Conservation (phyloP, 2,329 filamentous ascomycete species). For the Aspergillus cejpii region DNA sequence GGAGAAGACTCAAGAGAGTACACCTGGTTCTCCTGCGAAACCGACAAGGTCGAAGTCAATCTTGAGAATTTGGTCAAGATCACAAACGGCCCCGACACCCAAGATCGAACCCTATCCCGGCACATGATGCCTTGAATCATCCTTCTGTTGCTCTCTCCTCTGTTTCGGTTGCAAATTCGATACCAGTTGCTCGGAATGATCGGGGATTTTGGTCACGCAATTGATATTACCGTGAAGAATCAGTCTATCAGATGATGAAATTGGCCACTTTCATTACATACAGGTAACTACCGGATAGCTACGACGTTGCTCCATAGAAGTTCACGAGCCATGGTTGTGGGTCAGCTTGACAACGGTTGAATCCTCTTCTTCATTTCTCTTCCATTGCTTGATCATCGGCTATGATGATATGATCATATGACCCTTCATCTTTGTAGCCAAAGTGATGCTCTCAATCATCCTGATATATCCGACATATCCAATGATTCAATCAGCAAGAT, state of each 20-base stretch:
- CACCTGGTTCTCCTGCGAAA: conserved; percentile 8
- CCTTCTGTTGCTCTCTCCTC: not conserved
- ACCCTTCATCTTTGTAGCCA: too few species aligned
- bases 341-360: too few species aligned
- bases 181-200: conserved; percentile 1
- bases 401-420: too few species aligned
- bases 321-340: conserved; percentile 11
- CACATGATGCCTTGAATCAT: conserved; percentile 20
- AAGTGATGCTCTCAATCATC: too few species aligned
- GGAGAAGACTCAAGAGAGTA: conserved; percentile 4
- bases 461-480: too few species aligned
- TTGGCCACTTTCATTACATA: conserved; percentile 14
- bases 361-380: too few species aligned
- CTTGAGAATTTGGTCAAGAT: conserved; percentile 25
- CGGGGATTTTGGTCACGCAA: not conserved
- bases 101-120: conserved; percentile 33
- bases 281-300: not conserved
- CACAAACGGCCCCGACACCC: conserved; percentile 18
- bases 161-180: not conserved
- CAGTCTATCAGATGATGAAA: not conserved
- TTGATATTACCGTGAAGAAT: not conserved
- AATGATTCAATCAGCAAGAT: too few species aligned
- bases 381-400: too few species aligned
- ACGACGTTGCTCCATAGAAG: conserved; percentile 4
- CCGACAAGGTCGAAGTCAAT: conserved; percentile 30